phyloP scores from a whole-genome alignment of 306 rosid species.

The Trifolium pratense region DNA sequence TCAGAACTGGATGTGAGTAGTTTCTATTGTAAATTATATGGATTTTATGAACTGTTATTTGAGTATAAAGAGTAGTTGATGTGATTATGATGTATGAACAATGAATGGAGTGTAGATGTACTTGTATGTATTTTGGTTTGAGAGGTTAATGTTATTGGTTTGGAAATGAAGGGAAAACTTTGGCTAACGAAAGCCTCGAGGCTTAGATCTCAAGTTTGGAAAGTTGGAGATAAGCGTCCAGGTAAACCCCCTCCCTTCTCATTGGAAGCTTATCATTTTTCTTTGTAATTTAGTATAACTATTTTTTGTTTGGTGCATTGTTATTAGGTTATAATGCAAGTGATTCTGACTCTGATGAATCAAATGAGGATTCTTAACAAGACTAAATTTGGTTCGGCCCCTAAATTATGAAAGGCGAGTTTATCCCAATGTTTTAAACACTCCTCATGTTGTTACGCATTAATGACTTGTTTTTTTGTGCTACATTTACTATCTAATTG shows the following conservation, averaged over 20 bases:
- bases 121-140: slow-evolving; percentile 26
- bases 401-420: slow-evolving; percentile 43
- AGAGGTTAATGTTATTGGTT: slow-evolving; percentile 39
- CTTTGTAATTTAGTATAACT: slow-evolving; percentile 6
- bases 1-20: slow-evolving; percentile 10
- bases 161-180: slow-evolving; percentile 66
- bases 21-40: slow-evolving; percentile 18
- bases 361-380: slow-evolving; percentile 63
- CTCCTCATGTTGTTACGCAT: neutral
- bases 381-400: slow-evolving; percentile 6
- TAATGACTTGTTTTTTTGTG: slow-evolving; percentile 28
- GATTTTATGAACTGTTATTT: slow-evolving; percentile 34
- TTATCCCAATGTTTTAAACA: slow-evolving; percentile 27
- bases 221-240: slow-evolving; percentile 88
- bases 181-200: slow-evolving; percentile 93
- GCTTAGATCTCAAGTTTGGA: slow-evolving; percentile 86
- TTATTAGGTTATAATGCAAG: slow-evolving; percentile 89
- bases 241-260: slow-evolving; percentile 56
- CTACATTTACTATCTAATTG: slow-evolving; percentile 7
- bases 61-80: slow-evolving; percentile 20
- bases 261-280: neutral
- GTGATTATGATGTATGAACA: slow-evolving; percentile 24
- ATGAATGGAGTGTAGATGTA: slow-evolving; percentile 33
- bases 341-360: slow-evolving; percentile 93
- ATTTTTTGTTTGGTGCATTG: slow-evolving; percentile 10